Conservation (phyloP, 192 early-diverging fungal species). For the Entomortierella beljakovae region DNA sequence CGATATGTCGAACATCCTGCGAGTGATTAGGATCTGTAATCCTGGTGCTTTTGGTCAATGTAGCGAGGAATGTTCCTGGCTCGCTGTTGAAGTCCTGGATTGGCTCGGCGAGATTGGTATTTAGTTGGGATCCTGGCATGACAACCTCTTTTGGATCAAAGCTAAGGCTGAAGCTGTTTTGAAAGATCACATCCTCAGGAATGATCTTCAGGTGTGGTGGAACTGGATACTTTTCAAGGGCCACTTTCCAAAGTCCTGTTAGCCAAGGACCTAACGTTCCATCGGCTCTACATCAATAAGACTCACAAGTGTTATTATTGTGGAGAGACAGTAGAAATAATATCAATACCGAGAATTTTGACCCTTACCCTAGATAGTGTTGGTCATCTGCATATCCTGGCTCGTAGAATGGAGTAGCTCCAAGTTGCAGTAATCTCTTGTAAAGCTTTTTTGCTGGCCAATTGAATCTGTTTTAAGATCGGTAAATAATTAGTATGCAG, state of each 20-base stretch:
- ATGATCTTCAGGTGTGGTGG: slow-evolving; percentile 65
- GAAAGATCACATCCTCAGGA: slow-evolving; percentile 61
- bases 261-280: slow-evolving; percentile 93
- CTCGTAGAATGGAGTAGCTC: slow-evolving; percentile 73
- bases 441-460: slow-evolving; percentile 93
- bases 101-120: not conserved
- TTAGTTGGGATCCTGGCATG: not conserved
- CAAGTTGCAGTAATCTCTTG: slow-evolving; percentile 87
- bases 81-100: slow-evolving; percentile 50
- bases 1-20: slow-evolving; percentile 93
- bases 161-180: slow-evolving; percentile 27
- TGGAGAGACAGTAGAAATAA: no score
- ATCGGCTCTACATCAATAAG: slow-evolving; percentile 77
- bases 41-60: slow-evolving; percentile 68
- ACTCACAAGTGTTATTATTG: no score
- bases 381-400: slow-evolving; percentile 96
- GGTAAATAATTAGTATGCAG: not conserved
- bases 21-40: slow-evolving; percentile 85
- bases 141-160: slow-evolving; percentile 21
- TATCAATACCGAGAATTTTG: not conserved
- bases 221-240: slow-evolving; percentile 73
- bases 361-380: slow-evolving; percentile 85
- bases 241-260: slow-evolving; percentile 73
- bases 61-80: slow-evolving; percentile 47
- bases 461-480: slow-evolving; percentile 77